Evolutionary conservation across 352 stramenopile genomes (phyloP).

Genomic region (Pilasporangium apinafurcum): DNA sequence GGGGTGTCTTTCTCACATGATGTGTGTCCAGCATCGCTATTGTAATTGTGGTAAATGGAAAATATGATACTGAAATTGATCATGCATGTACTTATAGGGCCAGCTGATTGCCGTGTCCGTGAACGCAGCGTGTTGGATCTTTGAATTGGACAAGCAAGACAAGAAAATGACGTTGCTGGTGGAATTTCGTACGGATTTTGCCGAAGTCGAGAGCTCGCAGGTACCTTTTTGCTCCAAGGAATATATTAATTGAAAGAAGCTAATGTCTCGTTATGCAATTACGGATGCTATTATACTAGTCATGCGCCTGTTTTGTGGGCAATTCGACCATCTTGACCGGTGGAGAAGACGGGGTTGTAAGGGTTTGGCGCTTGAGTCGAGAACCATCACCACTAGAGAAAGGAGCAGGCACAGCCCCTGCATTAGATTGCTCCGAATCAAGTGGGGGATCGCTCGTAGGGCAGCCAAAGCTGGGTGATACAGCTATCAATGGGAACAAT

Average conservation of each 20-base stretch:
- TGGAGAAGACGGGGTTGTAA: conserved; percentile 77
- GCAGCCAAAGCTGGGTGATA: conserved; percentile 50
- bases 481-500: conserved; percentile 32
- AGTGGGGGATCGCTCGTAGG: conserved; percentile 13
- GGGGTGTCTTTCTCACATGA: conserved; percentile 73
- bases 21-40: conserved; percentile 8
- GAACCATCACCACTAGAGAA: conserved; percentile 49
- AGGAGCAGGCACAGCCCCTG: conserved; percentile 22
- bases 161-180: conserved; percentile 65
- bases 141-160: conserved; percentile 41
- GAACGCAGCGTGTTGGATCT: conserved; percentile 73
- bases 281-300: conserved; percentile 14
- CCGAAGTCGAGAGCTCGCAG: conserved; percentile 58
- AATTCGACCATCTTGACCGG: conserved; percentile 72
- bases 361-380: conserved; percentile 53
- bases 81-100: conserved; percentile 20
- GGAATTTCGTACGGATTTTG: conserved; percentile 82
- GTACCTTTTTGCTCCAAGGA: conserved; percentile 7
- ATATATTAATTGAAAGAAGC: neutral
- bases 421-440: conserved; percentile 18
- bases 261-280: neutral
- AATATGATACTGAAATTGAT: neutral
- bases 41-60: neutral
- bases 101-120: conserved; percentile 72
- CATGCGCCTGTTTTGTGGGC: conserved; percentile 71